Base-by-base conservation (phyloP, 768 basidiomycete genomes). In the Mycena leptocephala region DNA sequence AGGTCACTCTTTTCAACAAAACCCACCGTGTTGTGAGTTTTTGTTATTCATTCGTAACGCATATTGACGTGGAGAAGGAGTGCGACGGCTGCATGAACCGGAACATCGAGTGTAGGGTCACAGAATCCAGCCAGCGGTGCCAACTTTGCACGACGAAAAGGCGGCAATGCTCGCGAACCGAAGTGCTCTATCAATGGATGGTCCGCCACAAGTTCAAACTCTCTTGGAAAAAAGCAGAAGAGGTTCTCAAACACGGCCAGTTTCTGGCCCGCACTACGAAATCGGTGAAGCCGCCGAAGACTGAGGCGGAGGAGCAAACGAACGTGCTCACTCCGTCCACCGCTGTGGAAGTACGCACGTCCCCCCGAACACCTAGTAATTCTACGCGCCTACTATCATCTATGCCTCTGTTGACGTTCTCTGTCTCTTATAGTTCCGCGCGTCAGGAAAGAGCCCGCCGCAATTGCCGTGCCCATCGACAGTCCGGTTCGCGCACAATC, bases 121-220 rank as follows among this genome's bases (percentile, higher is more conserved):
- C n/a, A 7, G 0, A 13, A 13, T n/a, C 20, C 48, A 8, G 7
- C n/a, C 0, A 24, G 35, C 66, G 61, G 22, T 75, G 74, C 61
- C 35, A 69, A 0, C n/a, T 3, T n/a, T 75, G 74, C 24, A 1
- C n/a, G 9, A 6, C n/a, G 28, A 53, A 14, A 35, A 51, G 37
- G n/a, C 58, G 30, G 30, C 0, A 1, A 2, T 75, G 74, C 62
- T 28, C 28, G 4, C 66, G 74, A n/a, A 48, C 28, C 28, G 51
- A 43, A 0, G 59, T 56, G 32, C 63, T 69, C 39, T 32, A 55
- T 11, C 46, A 28, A 7, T 75, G 74, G 74, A 41, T 64, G 61
- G 9, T 69, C 51, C 74, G 71, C 39, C 71, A 53, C n/a, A 69
- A 24, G 24, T 75, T 75, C 59, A 30, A 56, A 6, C 28, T 75